Conservation (phyloP, 129 eudicot species). For the carrot (Daucus carota) region DH1_v3.0 NC_030385.2:14271001-14271500, state of each 20-base stretch:
- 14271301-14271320: not conserved
- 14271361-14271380: not conserved
- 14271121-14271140: not conserved
- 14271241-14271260: too few relatives aligned
- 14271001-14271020: slow-evolving; percentile 94
- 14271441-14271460: not conserved
- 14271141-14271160: not conserved
- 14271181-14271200: not conserved
- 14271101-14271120: not conserved
- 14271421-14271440: too few relatives aligned
- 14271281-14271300: too few relatives aligned
- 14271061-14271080: slow-evolving; percentile 89
- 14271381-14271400: not conserved
- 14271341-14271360: not conserved
- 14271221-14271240: not conserved
- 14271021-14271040: slow-evolving; percentile 94
- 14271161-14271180: not conserved
- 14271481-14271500: not conserved
- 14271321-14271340: not conserved
- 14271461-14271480: not conserved
- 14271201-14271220: not conserved
- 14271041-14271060: slow-evolving; percentile 89
- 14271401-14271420: not conserved
- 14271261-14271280: too few relatives aligned
- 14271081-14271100: not conserved